phyloP scores from a whole-genome alignment of 257 asterid species.

The Solanum appendiculatum region DNA sequence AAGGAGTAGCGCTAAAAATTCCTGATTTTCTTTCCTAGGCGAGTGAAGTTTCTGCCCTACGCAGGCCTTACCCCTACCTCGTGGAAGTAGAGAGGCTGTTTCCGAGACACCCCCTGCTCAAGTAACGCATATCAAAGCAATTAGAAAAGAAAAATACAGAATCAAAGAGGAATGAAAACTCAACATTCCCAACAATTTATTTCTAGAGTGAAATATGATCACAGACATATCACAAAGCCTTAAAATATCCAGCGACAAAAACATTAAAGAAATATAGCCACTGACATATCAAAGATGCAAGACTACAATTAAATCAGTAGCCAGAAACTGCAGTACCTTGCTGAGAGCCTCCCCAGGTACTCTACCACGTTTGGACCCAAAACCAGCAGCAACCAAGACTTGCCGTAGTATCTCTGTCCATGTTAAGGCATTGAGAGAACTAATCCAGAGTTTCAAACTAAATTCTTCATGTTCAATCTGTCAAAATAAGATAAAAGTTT shows the following conservation, averaged over 20 bases:
- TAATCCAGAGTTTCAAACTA: conserved; percentile 61
- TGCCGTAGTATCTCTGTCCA: conserved; percentile 89
- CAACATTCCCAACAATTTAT: background rate
- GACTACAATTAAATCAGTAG: background rate
- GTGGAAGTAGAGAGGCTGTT: background rate
- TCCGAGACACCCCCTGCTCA: background rate
- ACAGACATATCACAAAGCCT: background rate
- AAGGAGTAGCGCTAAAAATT: background rate
- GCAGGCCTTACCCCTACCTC: background rate
- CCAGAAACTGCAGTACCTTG: conserved; percentile 49
- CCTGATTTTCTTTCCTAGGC: background rate
- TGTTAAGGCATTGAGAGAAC: conserved; percentile 77
- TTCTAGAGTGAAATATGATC: background rate
- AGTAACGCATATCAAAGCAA: background rate
- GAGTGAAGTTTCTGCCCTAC: background rate
- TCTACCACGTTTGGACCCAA: conserved; percentile 54
- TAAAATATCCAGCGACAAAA: background rate
- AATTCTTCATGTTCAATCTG: conserved; percentile 54
- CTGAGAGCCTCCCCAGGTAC: conserved; percentile 23
- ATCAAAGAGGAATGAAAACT: background rate
- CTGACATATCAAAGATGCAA: background rate
- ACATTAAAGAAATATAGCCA: background rate
- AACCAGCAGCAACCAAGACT: conserved; percentile 82
- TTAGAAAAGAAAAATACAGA: background rate
- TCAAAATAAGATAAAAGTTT: background rate